Evolutionary conservation across 768 basidiomycete species (phyloP).

Genomic region (Amyloporia xantha): DNA sequence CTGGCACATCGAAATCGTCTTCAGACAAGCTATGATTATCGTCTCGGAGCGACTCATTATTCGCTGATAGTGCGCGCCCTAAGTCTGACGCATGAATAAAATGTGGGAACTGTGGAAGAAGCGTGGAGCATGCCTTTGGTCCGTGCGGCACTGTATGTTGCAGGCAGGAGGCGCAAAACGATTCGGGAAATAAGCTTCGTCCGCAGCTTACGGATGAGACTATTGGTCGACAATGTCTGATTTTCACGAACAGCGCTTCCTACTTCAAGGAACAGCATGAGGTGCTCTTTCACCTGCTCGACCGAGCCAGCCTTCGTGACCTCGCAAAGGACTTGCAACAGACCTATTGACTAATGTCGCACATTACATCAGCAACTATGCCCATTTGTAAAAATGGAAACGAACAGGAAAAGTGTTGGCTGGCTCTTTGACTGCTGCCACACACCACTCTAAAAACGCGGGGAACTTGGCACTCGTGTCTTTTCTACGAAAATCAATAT

Average conservation of each 20-base stretch:
- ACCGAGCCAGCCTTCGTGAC: slow-evolving; percentile 58
- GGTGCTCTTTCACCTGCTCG: slow-evolving; percentile 41
- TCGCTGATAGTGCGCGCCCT: slow-evolving; percentile 18
- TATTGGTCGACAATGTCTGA: slow-evolving; percentile 43
- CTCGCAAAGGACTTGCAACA: slow-evolving; percentile 65
- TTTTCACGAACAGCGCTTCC: slow-evolving; percentile 36
- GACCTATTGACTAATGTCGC: slow-evolving; percentile 54
- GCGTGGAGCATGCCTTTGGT: no score
- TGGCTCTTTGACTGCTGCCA: slow-evolving; percentile 30
- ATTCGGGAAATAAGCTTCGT: slow-evolving; percentile 64
- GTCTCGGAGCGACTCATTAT: no score
- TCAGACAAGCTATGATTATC: no score
- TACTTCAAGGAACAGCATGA: slow-evolving; percentile 40
- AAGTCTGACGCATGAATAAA: no score
- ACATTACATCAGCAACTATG: background rate
- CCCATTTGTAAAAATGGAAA: slow-evolving; percentile 7
- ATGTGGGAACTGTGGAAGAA: no score
- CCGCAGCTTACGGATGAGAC: slow-evolving; percentile 60
- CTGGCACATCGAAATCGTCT: slow-evolving; percentile 61
- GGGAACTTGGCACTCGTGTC: slow-evolving; percentile 47
- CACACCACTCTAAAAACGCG: slow-evolving; percentile 46
- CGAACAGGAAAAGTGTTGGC: slow-evolving; percentile 47
- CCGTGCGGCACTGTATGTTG: slow-evolving; percentile 23
- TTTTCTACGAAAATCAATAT: slow-evolving; percentile 36
- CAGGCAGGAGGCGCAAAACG: slow-evolving; percentile 56